A percentile compares a stretch with the other conserved stretches of the same genome.
These are phyloP conservation scores for Coemansia sp. DNA, from an alignment of 192 early-diverging fungal species.

Conservation along the genomic window DNA sequence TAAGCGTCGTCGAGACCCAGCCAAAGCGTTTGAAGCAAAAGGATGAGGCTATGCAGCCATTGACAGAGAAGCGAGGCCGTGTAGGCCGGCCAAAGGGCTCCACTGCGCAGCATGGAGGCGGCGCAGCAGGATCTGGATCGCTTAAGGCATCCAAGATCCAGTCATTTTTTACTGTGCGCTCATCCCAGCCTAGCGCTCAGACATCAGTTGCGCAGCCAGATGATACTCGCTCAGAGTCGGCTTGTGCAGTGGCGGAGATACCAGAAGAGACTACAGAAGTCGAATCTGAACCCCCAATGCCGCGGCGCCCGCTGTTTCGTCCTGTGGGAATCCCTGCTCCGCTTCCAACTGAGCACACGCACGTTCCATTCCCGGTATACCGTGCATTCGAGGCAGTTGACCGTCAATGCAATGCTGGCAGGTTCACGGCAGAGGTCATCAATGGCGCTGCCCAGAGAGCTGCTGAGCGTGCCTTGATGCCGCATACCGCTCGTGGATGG, in stretches of 20 bases:
- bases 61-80: conserved; percentile 15
- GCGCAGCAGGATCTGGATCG: background rate
- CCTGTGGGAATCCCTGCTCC: conserved; percentile 29
- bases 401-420: background rate
- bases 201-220: background rate
- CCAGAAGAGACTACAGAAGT: background rate
- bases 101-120: background rate
- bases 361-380: conserved; percentile 31
- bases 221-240: background rate
- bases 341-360: conserved; percentile 28
- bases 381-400: conserved; percentile 1
- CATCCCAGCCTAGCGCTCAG: background rate
- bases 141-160: conserved; percentile 33
- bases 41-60: background rate
- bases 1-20: background rate
- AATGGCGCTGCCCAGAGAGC: background rate
- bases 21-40: conserved; percentile 42
- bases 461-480: background rate
- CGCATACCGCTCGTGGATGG: background rate
- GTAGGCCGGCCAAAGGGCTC: conserved; percentile 23
- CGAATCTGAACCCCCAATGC: background rate
- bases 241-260: background rate
- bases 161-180: conserved; percentile 37
- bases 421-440: conserved; percentile 10
- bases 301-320: conserved; percentile 17